Conservation (phyloP, 352 stramenopile species). For the Phytophthora chlamydospora region DNA sequence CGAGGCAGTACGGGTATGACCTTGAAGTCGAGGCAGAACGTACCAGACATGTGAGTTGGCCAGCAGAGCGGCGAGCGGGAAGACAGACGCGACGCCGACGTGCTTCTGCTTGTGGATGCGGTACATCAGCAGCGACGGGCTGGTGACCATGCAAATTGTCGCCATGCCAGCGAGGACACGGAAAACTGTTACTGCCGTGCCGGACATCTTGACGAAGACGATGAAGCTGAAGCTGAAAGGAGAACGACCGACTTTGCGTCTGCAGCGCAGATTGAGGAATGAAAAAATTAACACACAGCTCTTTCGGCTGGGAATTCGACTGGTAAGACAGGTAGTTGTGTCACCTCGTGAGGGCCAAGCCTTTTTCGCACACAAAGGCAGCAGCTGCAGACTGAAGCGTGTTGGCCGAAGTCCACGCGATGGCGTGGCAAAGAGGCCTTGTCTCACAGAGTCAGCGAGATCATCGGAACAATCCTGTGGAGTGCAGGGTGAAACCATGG, state of each 20-base stretch:
- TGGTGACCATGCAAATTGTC: constrained; percentile 51
- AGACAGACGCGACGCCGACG: constrained; percentile 43
- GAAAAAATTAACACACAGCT: constrained; percentile 5
- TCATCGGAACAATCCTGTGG: constrained; percentile 33
- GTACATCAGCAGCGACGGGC: constrained; percentile 44
- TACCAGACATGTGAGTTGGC: constrained; percentile 53
- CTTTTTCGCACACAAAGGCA: constrained; percentile 23
- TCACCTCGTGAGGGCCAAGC: constrained; percentile 3
- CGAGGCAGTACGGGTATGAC: constrained; percentile 7
- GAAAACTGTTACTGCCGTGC: constrained; percentile 31
- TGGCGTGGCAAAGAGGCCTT: constrained; percentile 22
- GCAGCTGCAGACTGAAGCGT: constrained; percentile 16
- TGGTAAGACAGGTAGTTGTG: constrained; percentile 16
- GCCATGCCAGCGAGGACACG: constrained; percentile 38
- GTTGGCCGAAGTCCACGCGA: constrained; percentile 18
- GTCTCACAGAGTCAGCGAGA: constrained; percentile 28
- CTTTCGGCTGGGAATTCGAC: background rate
- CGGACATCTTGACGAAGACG: constrained; percentile 22
- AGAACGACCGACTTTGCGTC: background rate
- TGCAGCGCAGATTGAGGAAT: constrained; percentile 25
- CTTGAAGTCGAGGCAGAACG: constrained; percentile 18
- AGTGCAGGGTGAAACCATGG: constrained; percentile 10
- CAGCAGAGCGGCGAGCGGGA: constrained; percentile 48
- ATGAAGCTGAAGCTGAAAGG: background rate
- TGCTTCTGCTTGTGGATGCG: constrained; percentile 50